Conservation (phyloP, 495 filamentous ascomycete species). For the Penicillium ochrochloron region DNA sequence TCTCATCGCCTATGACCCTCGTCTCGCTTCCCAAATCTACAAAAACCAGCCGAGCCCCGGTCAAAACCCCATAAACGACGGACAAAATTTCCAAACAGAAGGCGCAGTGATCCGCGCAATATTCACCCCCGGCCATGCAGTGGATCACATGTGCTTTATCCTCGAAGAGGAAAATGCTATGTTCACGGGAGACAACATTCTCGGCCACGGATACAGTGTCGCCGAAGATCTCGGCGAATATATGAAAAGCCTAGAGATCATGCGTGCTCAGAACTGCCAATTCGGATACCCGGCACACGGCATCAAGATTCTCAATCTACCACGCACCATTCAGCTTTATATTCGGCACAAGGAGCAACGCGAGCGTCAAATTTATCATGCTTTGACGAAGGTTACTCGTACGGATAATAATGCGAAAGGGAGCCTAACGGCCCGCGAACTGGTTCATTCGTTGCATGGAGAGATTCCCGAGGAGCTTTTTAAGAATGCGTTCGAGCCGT, state of each 20-base stretch:
- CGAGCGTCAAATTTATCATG: constrained; percentile 40
- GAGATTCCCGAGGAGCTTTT: constrained; percentile 32
- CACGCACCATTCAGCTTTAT: constrained; percentile 35
- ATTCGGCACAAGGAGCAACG: constrained; percentile 41
- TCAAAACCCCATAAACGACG: constrained; percentile 50
- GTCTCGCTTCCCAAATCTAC: constrained; percentile 36
- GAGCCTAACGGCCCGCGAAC: constrained; percentile 43
- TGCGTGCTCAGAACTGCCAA: constrained; percentile 34
- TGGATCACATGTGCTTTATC: constrained; percentile 55
- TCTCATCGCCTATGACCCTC: constrained; percentile 58
- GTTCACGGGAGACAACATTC: constrained; percentile 80
- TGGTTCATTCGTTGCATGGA: constrained; percentile 47
- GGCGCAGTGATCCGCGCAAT: constrained; percentile 48
- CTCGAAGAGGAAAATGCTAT: constrained; percentile 68
- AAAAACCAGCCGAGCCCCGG: constrained; percentile 51
- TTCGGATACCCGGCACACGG: constrained; percentile 52
- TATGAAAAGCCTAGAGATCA: constrained; percentile 40
- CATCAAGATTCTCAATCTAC: constrained; percentile 39
- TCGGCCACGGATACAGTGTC: constrained; percentile 45
- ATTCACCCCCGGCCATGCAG: constrained; percentile 46
- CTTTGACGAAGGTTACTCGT: constrained; percentile 25
- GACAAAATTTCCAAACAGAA: constrained; percentile 44
- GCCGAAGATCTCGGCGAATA: constrained; percentile 43
- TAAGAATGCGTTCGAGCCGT: constrained; percentile 47
- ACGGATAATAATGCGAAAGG: constrained; percentile 20